Conservation (phyloP, 176 grass and related monocot species). For the Ensete glaucum region DNA sequence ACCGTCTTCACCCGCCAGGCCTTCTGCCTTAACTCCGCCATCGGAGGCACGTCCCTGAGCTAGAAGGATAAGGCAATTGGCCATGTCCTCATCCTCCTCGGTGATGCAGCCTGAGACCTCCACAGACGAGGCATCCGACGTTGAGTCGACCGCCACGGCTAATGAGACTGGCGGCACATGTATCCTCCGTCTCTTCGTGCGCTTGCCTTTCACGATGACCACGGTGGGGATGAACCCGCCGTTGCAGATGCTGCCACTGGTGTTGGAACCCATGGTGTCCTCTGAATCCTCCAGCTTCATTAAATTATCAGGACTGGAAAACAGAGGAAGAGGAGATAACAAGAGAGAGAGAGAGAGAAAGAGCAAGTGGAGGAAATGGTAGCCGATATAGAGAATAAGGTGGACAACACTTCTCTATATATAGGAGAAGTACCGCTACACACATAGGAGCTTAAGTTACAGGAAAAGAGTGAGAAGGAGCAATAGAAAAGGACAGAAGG, state of each 20-base stretch:
- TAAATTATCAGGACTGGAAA: neutral
- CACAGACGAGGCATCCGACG: neutral
- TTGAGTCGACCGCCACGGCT: neutral
- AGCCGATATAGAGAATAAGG: no score
- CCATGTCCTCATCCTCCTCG: constrained; percentile 6
- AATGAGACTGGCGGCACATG: neutral
- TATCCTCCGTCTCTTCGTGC: constrained; percentile 2
- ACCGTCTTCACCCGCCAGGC: neutral
- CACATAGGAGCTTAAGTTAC: no score
- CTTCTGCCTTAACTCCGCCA: neutral
- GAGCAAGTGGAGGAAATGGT: neutral
- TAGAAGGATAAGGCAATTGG: constrained; percentile 9
- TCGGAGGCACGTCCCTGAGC: neutral
- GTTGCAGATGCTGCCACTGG: neutral
- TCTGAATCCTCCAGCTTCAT: neutral
- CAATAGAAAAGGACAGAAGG: no score
- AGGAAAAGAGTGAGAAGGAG: no score
- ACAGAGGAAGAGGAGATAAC: neutral
- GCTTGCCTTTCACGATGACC: neutral
- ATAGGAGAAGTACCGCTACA: no score
- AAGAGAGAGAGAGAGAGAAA: neutral
- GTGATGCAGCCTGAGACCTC: neutral
- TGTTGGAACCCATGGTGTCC: neutral
- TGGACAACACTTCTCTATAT: no score
- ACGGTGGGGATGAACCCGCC: neutral